Evolutionary conservation across 2,329 filamentous ascomycete species (phyloP), one percentile per base, ranked within the genome.

Genomic region (Colletotrichum zoysiae): DNA sequence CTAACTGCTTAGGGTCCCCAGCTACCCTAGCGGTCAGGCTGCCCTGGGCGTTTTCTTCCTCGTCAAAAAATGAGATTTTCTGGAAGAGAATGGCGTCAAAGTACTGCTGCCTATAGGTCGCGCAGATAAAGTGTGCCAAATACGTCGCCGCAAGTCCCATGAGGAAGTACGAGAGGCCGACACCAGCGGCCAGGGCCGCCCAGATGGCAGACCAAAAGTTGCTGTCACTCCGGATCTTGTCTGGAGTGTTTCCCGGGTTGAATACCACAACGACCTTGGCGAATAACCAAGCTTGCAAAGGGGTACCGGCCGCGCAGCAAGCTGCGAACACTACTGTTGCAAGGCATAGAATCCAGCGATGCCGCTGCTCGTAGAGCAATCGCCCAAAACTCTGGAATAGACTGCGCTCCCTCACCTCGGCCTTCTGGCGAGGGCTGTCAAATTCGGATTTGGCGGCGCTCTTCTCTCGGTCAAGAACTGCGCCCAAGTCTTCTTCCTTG

Each of bases 201-300:
- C 90, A 93, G 88, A 92, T 92, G 71, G 90, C 83, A 0, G 89
- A 86, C 88, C 89, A 92, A 78, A 91, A 92, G 62, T 87, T 84
- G 42, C 85, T 85, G 51, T 84, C 81, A 1, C 81, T 78, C 53
- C 79, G 76, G 58, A 83, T 79, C 66, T 80, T 79, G 5, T 81
- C 74, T 0, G 64, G 50, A 18, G 81, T 75, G 1, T 69, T 65
- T 6, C 74, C 59, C 12, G 79, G 77, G n/a, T 83, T 79, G 76
- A 90, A 90, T 14, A 87, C 81, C 9, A 82, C 78, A 48, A 90
- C 83, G 55, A 89, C 80, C 70, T 86, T 82, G 4, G 85, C 87
- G 70, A 90, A 89, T 2, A 90, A 82, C 75, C 83, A 88, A 0
- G 88, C 86, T 73, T 89, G 86, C 12, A 89, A 73, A 0, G 87